phyloP scores from a whole-genome alignment of 306 rosid genomes.

The Potentilla sterilis region DNA sequence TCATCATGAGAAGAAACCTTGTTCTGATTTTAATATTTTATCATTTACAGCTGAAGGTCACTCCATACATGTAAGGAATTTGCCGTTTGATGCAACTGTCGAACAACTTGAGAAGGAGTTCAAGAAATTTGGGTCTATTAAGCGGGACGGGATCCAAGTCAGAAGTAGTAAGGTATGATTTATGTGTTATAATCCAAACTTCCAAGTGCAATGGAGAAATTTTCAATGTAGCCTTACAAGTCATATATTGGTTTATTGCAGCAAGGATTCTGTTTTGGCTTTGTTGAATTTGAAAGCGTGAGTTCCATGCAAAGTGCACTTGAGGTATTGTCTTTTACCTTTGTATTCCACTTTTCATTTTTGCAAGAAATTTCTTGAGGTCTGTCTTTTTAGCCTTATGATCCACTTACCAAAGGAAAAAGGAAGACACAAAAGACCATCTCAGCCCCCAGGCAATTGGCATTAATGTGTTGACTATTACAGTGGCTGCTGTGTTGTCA shows the following conservation, averaged over 20 bases:
- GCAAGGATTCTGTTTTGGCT: constrained; percentile 97
- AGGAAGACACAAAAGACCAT: not conserved
- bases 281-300: constrained; percentile 80
- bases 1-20: not conserved
- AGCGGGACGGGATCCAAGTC: constrained; percentile 92
- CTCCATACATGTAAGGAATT: constrained; percentile 83
- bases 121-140: constrained; percentile 87
- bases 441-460: not conserved
- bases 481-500: not conserved
- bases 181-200: not conserved
- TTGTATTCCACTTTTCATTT: constrained; percentile 2
- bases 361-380: constrained; percentile 6
- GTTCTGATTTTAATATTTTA: not conserved
- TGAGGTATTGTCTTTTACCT: constrained; percentile 56
- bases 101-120: constrained; percentile 86
- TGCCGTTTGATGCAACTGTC: constrained; percentile 85
- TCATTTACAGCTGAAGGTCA: constrained; percentile 72
- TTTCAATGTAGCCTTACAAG: constrained; percentile 29
- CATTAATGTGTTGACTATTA: not conserved
- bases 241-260: constrained; percentile 46
- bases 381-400: not conserved
- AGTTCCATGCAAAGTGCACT: constrained; percentile 78
- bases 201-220: constrained; percentile 17
- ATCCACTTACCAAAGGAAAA: not conserved
- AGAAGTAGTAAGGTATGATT: constrained; percentile 74